These are phyloP conservation scores for Sugiyamaella novakii DNA, from an alignment of 1,139 yeast species.

Conservation along the genomic window DNA sequence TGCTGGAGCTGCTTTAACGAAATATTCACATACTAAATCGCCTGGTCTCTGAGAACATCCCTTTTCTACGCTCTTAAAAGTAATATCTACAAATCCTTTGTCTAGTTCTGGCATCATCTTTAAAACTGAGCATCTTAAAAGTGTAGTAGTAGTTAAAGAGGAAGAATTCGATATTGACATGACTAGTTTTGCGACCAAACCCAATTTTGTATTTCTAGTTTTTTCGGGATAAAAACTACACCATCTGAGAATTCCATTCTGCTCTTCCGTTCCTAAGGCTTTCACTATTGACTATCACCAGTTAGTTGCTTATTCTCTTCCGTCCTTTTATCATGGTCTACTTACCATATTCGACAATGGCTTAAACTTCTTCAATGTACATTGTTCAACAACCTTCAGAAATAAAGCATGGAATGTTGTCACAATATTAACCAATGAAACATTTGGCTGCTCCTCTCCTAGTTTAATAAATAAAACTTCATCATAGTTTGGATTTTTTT, in stretches of 20 bases:
- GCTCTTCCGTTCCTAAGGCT: conserved; percentile 3
- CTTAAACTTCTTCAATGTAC: conserved; percentile 8
- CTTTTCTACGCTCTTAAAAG: conserved; percentile 1
- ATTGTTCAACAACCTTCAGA: conserved; percentile 9
- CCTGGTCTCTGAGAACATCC: conserved; percentile 10
- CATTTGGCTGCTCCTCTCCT: not conserved
- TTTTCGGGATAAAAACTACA: conserved; percentile 5
- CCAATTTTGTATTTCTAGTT: not conserved
- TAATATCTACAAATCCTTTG: conserved; percentile 1
- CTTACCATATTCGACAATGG: conserved; percentile 14
- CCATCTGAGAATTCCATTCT: conserved; percentile 9
- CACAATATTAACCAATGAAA: conserved; percentile 4
- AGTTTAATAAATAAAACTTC: conserved; percentile 6
- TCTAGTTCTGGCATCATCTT: conserved; percentile 5
- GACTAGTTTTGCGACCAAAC: conserved; percentile 12
- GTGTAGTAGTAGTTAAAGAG: conserved; percentile 10
- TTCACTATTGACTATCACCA: conserved; percentile 11
- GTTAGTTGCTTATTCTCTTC: too few relatives aligned
- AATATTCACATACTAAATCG: conserved; percentile 8
- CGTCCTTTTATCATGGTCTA: too few relatives aligned
- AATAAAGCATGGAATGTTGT: conserved; percentile 11
- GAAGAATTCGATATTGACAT: conserved; percentile 14
- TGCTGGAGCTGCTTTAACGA: conserved; percentile 8
- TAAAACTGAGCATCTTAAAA: conserved; percentile 9
- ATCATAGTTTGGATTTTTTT: conserved; percentile 7